Evolutionary conservation across 306 rosid genomes (phyloP).

Genomic region (Echinosophora koreensis): DNA sequence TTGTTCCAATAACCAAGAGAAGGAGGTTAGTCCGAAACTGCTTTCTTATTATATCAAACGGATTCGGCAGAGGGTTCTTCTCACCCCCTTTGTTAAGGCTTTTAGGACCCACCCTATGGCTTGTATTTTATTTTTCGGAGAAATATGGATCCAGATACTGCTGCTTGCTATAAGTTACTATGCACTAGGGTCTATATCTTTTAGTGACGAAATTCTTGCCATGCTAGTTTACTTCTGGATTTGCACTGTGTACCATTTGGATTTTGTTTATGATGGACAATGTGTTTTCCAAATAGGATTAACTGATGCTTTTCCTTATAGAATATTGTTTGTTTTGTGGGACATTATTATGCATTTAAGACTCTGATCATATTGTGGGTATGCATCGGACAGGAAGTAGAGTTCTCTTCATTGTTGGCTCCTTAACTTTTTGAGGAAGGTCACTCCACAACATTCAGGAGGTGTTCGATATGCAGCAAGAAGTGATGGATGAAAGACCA

Average conservation of each 20-base stretch:
- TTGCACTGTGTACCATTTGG: not conserved
- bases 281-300: not conserved
- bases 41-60: not conserved
- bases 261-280: not conserved
- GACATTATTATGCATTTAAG: not conserved
- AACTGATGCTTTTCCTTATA: not conserved
- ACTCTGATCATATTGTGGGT: not conserved
- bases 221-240: not conserved
- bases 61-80: not conserved
- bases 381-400: constrained; percentile 50
- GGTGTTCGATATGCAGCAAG: constrained; percentile 35
- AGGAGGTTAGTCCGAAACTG: constrained; percentile 62
- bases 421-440: not conserved
- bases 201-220: not conserved
- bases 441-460: not conserved
- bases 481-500: constrained; percentile 31
- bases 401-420: constrained; percentile 9
- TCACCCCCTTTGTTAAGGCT: no score
- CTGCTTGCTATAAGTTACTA: not conserved
- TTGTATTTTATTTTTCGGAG: constrained; percentile 10
- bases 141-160: constrained; percentile 10
- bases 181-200: not conserved
- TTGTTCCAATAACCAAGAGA: constrained; percentile 64
- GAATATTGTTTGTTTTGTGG: not conserved
- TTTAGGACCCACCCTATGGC: no score